phyloP scores from a whole-genome alignment of 2,329 filamentous ascomycete genomes.

The Calycina herbarum region DNA sequence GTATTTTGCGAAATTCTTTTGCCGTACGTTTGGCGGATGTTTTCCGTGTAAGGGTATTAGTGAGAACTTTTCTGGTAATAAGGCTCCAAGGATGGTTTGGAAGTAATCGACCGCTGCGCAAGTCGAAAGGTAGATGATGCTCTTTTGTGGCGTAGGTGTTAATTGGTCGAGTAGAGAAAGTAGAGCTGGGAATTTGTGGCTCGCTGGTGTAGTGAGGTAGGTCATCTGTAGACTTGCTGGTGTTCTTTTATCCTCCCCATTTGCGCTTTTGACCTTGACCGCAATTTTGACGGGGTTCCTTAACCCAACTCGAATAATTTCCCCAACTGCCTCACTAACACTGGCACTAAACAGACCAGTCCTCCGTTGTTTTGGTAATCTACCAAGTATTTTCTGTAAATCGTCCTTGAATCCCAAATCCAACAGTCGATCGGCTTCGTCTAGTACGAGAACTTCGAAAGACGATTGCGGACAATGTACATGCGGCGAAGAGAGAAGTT shows the following conservation, averaged over 20 bases:
- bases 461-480: conserved; percentile 85
- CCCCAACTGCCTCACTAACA: conserved; percentile 91
- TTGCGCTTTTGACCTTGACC: conserved; percentile 82
- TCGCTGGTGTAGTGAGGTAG: conserved; percentile 73
- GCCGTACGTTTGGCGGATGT: conserved; percentile 80
- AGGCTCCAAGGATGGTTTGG: conserved; percentile 70
- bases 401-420: conserved; percentile 95
- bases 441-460: conserved; percentile 89
- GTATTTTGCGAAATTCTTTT: conserved; percentile 85
- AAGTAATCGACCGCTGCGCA: conserved; percentile 96
- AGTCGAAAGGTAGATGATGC: conserved; percentile 89
- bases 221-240: conserved; percentile 92
- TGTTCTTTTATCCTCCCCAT: conserved; percentile 80
- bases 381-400: conserved; percentile 78
- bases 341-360: conserved; percentile 94
- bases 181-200: conserved; percentile 77
- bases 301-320: conserved; percentile 87
- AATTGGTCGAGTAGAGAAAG: conserved; percentile 68
- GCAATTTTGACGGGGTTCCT: conserved; percentile 93
- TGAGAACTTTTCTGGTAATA: conserved; percentile 68
- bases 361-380: conserved; percentile 86
- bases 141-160: conserved; percentile 75
- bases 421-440: conserved; percentile 89
- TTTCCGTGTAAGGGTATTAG: conserved; percentile 89
- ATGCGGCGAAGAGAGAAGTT: conserved; percentile 81